Percentiles rank a stretch among this genome's conserved stretches.
These are phyloP conservation scores for Metarhizium rileyi DNA, from an alignment of 2,329 filamentous ascomycete species.

Conservation along the genomic window DNA sequence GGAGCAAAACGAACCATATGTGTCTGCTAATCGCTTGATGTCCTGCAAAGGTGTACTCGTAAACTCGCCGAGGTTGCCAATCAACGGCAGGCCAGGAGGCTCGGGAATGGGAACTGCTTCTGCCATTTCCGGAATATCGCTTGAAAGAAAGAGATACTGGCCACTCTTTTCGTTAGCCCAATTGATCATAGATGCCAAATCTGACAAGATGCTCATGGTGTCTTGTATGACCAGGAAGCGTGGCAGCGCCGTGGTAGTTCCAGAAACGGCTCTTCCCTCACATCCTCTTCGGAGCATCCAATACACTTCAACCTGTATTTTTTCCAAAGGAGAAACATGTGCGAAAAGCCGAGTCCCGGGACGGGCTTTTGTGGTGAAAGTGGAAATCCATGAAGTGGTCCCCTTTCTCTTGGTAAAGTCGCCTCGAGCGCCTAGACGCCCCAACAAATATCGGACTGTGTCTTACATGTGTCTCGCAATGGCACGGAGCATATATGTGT, in stretches of 20 bases:
- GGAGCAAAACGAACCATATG: conserved; percentile 43
- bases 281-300: background rate
- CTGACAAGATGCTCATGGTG: background rate
- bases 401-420: no score
- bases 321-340: background rate
- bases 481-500: no score
- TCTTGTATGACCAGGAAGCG: background rate
- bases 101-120: conserved; percentile 45
- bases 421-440: no score
- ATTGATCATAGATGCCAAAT: background rate
- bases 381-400: background rate
- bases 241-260: background rate
- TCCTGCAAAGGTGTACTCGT: conserved; percentile 48
- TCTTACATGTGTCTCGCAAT: no score
- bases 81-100: conserved; percentile 51
- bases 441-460: no score
- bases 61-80: conserved; percentile 58
- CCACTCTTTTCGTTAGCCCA: background rate
- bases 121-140: conserved; percentile 17
- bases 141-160: background rate
- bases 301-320: background rate
- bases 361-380: background rate
- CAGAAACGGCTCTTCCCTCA: background rate
- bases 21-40: conserved; percentile 47
- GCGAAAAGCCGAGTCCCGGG: background rate